Percentiles rank a stretch among this genome's conserved stretches.
Evolutionary conservation across 768 basidiomycete genomes (phyloP).

Genomic region (Russula compacta): DNA sequence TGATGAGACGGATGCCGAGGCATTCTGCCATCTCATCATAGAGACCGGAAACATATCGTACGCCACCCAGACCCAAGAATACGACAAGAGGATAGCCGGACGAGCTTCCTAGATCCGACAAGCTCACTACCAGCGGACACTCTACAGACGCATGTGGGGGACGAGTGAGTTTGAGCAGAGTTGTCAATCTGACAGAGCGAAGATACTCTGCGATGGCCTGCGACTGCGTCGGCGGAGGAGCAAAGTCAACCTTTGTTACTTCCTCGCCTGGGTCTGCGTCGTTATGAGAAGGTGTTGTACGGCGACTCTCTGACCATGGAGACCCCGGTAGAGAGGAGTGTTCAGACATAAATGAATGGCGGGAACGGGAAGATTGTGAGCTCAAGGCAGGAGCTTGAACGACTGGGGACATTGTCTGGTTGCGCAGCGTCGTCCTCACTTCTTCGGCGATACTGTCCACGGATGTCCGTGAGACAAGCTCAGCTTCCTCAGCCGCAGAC

Average conservation of each 20-base stretch:
- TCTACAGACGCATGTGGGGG: constrained; percentile 71
- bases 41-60: constrained; percentile 87
- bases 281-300: neutral
- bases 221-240: constrained; percentile 41
- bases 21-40: constrained; percentile 95
- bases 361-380: constrained; percentile 24
- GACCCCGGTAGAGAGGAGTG: constrained; percentile 1
- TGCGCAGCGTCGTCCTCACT: constrained; percentile 59
- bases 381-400: constrained; percentile 27
- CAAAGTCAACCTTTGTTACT: constrained; percentile 35
- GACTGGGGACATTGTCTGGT: constrained; percentile 37
- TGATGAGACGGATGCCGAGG: constrained; percentile 79
- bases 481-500: constrained; percentile 48
- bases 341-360: constrained; percentile 20
- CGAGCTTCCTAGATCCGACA: constrained; percentile 86
- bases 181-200: constrained; percentile 79
- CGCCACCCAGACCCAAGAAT: constrained; percentile 90
- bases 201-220: constrained; percentile 81
- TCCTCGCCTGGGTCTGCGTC: constrained; percentile 23
- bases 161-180: constrained; percentile 66
- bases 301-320: constrained; percentile 5
- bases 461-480: constrained; percentile 69
- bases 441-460: constrained; percentile 85
- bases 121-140: constrained; percentile 71
- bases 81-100: constrained; percentile 84